phyloP scores from a whole-genome alignment of 164 flowering plant species.

The Santalum album region DNA sequence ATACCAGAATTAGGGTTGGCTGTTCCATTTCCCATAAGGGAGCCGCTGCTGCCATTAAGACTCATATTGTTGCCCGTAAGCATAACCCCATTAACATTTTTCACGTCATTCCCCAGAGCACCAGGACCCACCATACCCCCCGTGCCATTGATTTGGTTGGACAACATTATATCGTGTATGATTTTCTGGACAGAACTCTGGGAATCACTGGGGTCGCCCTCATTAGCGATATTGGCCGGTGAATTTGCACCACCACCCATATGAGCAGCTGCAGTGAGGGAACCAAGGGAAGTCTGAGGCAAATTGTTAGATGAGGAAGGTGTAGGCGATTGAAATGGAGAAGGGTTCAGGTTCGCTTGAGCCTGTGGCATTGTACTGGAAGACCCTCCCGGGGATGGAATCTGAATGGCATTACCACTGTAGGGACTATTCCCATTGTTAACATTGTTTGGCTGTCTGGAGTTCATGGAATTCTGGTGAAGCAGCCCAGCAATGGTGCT shows the following conservation, averaged over 20 bases:
- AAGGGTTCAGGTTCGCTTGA: constrained; percentile 48
- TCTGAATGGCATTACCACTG: constrained; percentile 50
- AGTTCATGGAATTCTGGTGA: constrained; percentile 85
- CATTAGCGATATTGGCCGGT: constrained; percentile 53
- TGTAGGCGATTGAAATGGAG: constrained; percentile 69
- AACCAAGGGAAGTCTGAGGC: constrained; percentile 41
- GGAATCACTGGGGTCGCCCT: constrained; percentile 62
- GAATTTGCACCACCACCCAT: constrained; percentile 53
- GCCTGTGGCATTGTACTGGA: constrained; percentile 47
- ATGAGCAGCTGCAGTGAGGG: constrained; percentile 37
- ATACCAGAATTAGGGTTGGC: constrained; percentile 29
- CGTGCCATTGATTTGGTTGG: constrained; percentile 52
- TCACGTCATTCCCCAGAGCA: constrained; percentile 55
- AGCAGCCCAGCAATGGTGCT: constrained; percentile 55
- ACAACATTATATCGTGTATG: constrained; percentile 77
- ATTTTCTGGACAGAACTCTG: constrained; percentile 92
- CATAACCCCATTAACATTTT: constrained; percentile 51
- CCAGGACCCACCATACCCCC: constrained; percentile 47
- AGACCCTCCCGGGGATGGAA: constrained; percentile 69
- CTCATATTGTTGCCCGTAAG: constrained; percentile 25
- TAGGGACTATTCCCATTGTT: constrained; percentile 57
- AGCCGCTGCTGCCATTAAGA: constrained; percentile 33
- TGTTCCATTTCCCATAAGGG: constrained; percentile 47
- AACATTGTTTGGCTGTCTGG: constrained; percentile 53
- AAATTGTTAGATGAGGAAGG: constrained; percentile 65